Evolutionary conservation across 139 green algal species (phyloP), one percentile per base, ranked within the genome.

Genomic region (Astrephomene gubernaculifera): DNA sequence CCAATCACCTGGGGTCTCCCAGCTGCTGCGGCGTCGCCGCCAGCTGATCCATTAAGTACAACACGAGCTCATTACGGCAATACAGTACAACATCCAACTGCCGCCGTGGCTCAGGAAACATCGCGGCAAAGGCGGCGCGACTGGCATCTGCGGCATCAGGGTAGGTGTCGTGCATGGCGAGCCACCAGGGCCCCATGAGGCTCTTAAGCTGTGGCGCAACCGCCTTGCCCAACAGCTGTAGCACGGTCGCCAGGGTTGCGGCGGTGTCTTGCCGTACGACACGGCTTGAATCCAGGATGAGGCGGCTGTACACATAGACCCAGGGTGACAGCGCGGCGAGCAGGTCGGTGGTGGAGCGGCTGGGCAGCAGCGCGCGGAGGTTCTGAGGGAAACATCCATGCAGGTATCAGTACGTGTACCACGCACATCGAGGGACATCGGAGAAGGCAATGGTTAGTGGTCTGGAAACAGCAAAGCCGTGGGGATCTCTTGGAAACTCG

Each of bases 261-360:
- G 86, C 87, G 12, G 93, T 87, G 72, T 95, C 92, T 25, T 69
- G 44, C 0, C 96, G 91, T 43, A 98, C 95, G 2, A 86, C 54
- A 54, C 92, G 86, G 87, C 85, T 92, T 64, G 75, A 76, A 92
- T 98, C 96, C 81, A 93, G 81, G 44, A 91, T 79, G 19, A 98
- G 89, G 9, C 86, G 81, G 27, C 87, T 81, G 82, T 93, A 98
- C n/a, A 89, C 70, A 64, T 95, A 93, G 6, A 87, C 72, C 95
- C 95, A 98, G 19, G 90, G 74, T 17, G 91, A 89, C 78, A 98
- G 82, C 25, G 90, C 71, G 0, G 85, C 53, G 38, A 71, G 69
- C 5, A 97, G 49, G 8, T 90, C 85, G 0, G 76, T 61, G 0
- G 69, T n/a, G 5, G 82, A 31, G 63, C 88, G 89, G 10, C 73